Percentiles rank a stretch among this genome's conserved stretches.
Evolutionary conservation across 805 yeast genomes (phyloP).

Genomic region (Monosporozyma solicola): DNA sequence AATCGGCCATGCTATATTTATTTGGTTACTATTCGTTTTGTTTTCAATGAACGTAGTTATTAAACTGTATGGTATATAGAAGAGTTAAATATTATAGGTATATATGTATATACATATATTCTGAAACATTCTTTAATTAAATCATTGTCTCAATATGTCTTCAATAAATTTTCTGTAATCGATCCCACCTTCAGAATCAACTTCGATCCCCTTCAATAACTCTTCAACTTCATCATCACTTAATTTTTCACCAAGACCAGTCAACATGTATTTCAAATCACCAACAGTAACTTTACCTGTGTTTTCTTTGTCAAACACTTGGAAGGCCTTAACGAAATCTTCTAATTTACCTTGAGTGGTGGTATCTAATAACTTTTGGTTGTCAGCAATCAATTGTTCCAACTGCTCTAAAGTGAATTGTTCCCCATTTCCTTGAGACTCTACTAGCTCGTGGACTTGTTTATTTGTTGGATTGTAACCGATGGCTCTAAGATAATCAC

Average conservation of each 20-base stretch:
- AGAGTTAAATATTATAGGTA: neutral
- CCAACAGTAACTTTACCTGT: slow-evolving; percentile 97
- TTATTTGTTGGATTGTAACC: slow-evolving; percentile 95
- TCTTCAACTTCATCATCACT: slow-evolving; percentile 91
- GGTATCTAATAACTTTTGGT: slow-evolving; percentile 21
- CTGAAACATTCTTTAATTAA: neutral
- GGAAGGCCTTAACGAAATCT: slow-evolving; percentile 92
- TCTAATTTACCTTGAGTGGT: slow-evolving; percentile 31
- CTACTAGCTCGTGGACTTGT: slow-evolving; percentile 18
- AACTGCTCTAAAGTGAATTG: slow-evolving; percentile 24
- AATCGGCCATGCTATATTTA: neutral
- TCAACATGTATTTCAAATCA: slow-evolving; percentile 86
- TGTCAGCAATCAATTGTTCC: slow-evolving; percentile 16
- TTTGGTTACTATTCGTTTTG: neutral
- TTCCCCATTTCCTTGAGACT: slow-evolving; percentile 9
- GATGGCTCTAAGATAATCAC: slow-evolving; percentile 90
- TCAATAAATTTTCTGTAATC: slow-evolving; percentile 93
- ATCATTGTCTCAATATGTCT: slow-evolving; percentile 78
- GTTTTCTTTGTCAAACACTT: slow-evolving; percentile 92
- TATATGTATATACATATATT: neutral
- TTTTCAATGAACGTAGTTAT: neutral
- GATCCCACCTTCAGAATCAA: slow-evolving; percentile 87
- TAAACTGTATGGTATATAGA: neutral
- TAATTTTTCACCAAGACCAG: slow-evolving; percentile 92
- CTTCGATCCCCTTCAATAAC: slow-evolving; percentile 87